Conservation (phyloP, 495 filamentous ascomycete genomes). For the Parathielavia appendiculata region DNA sequence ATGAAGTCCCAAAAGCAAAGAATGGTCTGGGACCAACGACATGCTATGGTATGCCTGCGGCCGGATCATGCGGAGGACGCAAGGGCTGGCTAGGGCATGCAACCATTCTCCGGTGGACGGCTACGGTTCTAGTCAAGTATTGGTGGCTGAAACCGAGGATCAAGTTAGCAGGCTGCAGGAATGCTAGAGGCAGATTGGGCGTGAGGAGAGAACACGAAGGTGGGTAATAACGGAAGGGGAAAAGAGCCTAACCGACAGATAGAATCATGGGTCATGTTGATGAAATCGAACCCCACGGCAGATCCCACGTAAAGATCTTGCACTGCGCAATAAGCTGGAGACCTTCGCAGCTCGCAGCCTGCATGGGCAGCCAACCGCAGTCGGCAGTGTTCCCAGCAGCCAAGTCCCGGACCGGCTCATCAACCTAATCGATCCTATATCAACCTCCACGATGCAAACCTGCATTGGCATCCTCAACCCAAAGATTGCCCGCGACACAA, state of each 20-base stretch:
- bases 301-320: no score
- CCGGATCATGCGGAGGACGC: background rate
- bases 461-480: background rate
- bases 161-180: slow-evolving; percentile 11
- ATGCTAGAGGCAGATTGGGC: slow-evolving; percentile 2
- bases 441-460: background rate
- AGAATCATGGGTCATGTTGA: no score
- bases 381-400: background rate
- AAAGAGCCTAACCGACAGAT: background rate
- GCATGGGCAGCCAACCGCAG: no score
- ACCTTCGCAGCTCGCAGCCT: no score
- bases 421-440: background rate
- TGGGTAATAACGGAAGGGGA: background rate
- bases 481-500: background rate
- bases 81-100: slow-evolving; percentile 13
- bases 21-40: no score
- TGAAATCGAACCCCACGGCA: no score
- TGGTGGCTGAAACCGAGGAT: background rate
- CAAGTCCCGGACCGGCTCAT: background rate
- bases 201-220: background rate
- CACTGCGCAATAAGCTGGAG: no score
- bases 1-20: background rate
- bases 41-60: slow-evolving; percentile 2
- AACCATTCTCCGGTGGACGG: slow-evolving; percentile 16
- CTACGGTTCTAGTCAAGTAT: slow-evolving; percentile 17